A percentile compares a stretch with the other conserved stretches of the same genome.
Conservation (phyloP, 2,329 filamentous ascomycete genomes). For the Gnomoniopsis smithogilvyi region DNA sequence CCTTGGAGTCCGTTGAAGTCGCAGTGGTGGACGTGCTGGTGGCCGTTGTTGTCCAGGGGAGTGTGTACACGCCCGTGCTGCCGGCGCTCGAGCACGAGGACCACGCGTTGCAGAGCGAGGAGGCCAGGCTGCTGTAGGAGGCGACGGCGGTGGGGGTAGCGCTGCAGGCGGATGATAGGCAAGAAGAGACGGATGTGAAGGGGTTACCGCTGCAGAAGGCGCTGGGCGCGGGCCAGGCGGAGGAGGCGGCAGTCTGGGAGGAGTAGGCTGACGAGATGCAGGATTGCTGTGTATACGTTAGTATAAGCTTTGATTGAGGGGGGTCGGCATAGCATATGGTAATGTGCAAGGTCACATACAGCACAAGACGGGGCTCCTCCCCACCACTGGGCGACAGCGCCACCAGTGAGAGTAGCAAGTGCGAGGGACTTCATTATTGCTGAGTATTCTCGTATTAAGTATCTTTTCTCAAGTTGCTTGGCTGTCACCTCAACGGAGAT, state of each 20-base stretch:
- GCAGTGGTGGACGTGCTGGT: constrained; percentile 16
- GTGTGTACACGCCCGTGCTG: constrained; percentile 36
- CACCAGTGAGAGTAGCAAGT: constrained; percentile 10
- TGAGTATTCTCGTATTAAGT: neutral
- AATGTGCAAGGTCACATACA: constrained; percentile 28
- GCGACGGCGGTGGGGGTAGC: constrained; percentile 28
- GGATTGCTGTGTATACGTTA: constrained; percentile 29
- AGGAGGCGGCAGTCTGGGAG: constrained; percentile 18
- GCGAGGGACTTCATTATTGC: constrained; percentile 8
- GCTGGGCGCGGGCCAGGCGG: constrained; percentile 29
- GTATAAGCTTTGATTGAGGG: neutral
- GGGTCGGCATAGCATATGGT: neutral
- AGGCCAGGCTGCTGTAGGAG: constrained; percentile 33
- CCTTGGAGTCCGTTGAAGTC: neutral
- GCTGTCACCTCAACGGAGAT: neutral
- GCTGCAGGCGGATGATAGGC: constrained; percentile 28
- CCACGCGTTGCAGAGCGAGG: constrained; percentile 38
- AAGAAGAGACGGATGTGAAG: constrained; percentile 27
- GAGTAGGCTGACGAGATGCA: constrained; percentile 38
- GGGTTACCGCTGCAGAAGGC: constrained; percentile 27
- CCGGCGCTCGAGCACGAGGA: constrained; percentile 36
- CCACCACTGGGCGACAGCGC: constrained; percentile 33
- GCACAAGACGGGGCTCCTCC: constrained; percentile 38
- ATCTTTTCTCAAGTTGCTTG: neutral
- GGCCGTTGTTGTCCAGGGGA: constrained; percentile 32